Conservation (phyloP, 179 eudicot genomes). For the Beta corolliflora region DNA sequence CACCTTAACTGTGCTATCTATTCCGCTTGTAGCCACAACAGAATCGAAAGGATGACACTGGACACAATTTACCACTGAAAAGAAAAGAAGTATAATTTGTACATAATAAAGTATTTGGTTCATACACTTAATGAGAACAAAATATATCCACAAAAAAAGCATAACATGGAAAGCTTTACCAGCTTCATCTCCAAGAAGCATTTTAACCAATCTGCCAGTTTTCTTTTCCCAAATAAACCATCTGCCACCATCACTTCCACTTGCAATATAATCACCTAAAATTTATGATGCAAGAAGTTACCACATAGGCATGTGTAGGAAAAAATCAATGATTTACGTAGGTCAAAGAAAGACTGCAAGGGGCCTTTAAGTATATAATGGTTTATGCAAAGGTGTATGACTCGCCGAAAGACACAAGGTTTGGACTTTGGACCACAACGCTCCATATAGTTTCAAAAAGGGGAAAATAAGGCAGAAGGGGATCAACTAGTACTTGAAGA, state of each 20-base stretch:
- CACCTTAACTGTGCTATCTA: slow-evolving; percentile 92
- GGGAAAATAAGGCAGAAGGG: no score
- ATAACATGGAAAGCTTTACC: slow-evolving; percentile 46
- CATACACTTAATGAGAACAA: neutral
- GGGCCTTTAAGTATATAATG: neutral
- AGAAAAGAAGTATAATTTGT: slow-evolving; percentile 5
- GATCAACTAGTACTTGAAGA: no score
- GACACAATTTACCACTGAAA: slow-evolving; percentile 91
- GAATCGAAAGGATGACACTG: slow-evolving; percentile 94
- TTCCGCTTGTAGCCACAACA: slow-evolving; percentile 93
- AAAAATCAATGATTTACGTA: neutral
- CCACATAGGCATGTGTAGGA: neutral
- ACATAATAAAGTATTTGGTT: neutral
- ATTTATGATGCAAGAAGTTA: slow-evolving; percentile 5
- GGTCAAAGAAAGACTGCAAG: neutral
- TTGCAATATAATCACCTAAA: slow-evolving; percentile 90
- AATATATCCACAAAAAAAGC: neutral
- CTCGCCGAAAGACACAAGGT: neutral
- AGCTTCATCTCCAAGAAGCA: slow-evolving; percentile 88
- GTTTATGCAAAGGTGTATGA: neutral
- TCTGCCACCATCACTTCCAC: slow-evolving; percentile 98
- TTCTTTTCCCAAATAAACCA: slow-evolving; percentile 99
- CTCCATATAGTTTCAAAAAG: no score
- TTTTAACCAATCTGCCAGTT: slow-evolving; percentile 81
- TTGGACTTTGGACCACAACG: neutral